Percentiles rank a stretch among this genome's conserved stretches.
Conservation (phyloP, 345 rosid species). For the Rhodamnia rubescens region DNA sequence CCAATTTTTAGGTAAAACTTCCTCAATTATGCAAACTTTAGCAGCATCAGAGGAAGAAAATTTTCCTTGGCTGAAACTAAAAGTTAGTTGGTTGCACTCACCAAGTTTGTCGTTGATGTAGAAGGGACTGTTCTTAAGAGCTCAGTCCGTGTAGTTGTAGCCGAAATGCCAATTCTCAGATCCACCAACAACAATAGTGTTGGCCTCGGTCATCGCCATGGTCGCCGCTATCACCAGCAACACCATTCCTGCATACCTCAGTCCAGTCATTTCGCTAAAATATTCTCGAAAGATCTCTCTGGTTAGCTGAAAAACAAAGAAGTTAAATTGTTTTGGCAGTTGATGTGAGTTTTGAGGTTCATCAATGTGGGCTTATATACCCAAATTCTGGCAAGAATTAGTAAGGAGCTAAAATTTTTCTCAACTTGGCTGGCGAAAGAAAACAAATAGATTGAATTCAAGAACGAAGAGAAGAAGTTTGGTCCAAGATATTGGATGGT, state of each 20-base stretch:
- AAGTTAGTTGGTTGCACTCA: not conserved
- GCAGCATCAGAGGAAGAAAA: not conserved
- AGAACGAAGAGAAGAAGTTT: not conserved
- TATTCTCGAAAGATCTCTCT: not conserved
- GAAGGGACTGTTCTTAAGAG: conserved; percentile 9
- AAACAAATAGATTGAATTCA: not conserved
- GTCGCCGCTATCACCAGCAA: not conserved
- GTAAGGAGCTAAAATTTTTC: not conserved
- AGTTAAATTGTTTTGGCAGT: not conserved
- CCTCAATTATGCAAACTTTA: not conserved
- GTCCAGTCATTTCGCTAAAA: not conserved
- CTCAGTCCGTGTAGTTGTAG: conserved; percentile 9
- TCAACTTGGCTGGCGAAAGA: not conserved
- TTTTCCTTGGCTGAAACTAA: not conserved
- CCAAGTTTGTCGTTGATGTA: conserved; percentile 7
- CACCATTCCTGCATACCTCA: not conserved
- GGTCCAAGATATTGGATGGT: not conserved
- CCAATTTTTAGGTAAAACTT: not conserved
- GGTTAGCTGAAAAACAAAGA: not conserved
- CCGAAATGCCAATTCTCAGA: conserved; percentile 8
- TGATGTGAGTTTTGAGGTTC: not conserved
- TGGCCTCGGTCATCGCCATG: conserved; percentile 3
- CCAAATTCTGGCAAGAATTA: not conserved
- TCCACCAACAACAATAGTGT: conserved; percentile 8
- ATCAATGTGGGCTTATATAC: not conserved